Percentiles rank a stretch among this genome's conserved stretches.
Conservation (phyloP, 306 rosid genomes). For the Citrullus amarus region DNA sequence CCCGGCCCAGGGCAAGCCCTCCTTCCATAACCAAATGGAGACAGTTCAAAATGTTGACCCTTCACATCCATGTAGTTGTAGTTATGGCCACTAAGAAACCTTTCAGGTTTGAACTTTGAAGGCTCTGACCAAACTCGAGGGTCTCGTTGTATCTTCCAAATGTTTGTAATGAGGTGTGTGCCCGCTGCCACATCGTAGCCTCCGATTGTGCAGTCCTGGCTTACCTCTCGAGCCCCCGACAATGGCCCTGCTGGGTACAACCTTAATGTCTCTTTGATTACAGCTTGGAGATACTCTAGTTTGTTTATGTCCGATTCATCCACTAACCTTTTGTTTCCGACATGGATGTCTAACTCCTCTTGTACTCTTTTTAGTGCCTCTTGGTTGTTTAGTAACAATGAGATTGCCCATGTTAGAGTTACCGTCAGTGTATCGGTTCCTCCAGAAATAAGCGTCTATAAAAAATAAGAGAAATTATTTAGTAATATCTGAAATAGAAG, state of each 20-base stretch:
- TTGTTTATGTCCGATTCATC: conserved; percentile 33
- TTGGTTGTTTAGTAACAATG: conserved; percentile 23
- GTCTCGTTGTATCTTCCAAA: conserved; percentile 45
- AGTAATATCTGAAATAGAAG: no score
- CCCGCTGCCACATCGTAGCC: conserved; percentile 32
- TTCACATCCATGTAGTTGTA: conserved; percentile 27
- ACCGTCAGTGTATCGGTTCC: conserved; percentile 37
- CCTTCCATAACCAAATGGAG: conserved; percentile 54
- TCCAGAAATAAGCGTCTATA: conserved; percentile 17
- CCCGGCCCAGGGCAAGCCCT: conserved; percentile 37
- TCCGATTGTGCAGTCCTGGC: conserved; percentile 26
- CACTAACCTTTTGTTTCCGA: conserved; percentile 36
- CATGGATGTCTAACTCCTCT: conserved; percentile 38
- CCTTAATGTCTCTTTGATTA: conserved; percentile 14
- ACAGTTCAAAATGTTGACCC: conserved; percentile 32
- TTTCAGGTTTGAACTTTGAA: conserved; percentile 41
- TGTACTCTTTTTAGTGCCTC: conserved; percentile 18
- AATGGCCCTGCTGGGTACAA: conserved; percentile 41
- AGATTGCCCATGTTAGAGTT: conserved; percentile 29
- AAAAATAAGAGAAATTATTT: no score
- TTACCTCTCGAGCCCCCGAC: conserved; percentile 21
- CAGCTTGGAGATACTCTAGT: conserved; percentile 28
- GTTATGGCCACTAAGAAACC: conserved; percentile 26
- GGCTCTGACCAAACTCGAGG: conserved; percentile 34
- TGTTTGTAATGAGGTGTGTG: conserved; percentile 29